phyloP scores from a whole-genome alignment of 192 early-diverging fungal genomes.

The Allomyces arbusculus region DNA sequence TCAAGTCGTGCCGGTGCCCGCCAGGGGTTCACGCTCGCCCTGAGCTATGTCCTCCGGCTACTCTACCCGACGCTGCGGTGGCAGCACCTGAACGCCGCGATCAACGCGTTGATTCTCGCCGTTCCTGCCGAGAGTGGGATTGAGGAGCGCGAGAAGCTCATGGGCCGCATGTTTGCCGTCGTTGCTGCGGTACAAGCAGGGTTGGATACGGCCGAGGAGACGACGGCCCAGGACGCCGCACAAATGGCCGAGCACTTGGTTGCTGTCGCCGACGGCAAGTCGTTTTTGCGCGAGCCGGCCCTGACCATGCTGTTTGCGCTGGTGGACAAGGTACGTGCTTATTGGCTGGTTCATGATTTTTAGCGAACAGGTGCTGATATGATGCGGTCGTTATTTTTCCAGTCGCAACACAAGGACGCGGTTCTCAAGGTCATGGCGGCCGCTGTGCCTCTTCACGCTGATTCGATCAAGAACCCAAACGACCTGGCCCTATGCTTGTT shows the following conservation, averaged over 20 bases:
- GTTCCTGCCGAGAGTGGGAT: conserved; percentile 6
- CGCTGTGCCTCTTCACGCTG: no score
- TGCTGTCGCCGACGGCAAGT: conserved; percentile 46
- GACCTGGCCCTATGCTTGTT: no score
- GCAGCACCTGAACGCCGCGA: conserved; percentile 14
- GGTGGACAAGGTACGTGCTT: no score
- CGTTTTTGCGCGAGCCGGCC: conserved; percentile 54
- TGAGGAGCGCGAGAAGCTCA: conserved; percentile 71
- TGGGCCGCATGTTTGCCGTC: conserved; percentile 79
- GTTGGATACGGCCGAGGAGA: conserved; percentile 35
- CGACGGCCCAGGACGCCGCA: conserved; percentile 47
- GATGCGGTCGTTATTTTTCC: conserved; percentile 17
- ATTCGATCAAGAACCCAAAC: no score
- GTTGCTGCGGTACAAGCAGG: conserved; percentile 64
- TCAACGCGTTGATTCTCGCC: neutral
- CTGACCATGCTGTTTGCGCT: no score
- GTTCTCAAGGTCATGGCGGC: no score
- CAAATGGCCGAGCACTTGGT: conserved; percentile 46
- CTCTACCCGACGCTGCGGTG: conserved; percentile 10
- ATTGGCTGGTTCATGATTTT: no score
- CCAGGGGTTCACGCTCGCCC: conserved; percentile 85
- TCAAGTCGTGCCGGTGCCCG: conserved; percentile 70
- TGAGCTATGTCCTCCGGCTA: conserved; percentile 48
- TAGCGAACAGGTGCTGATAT: conserved; percentile 42
- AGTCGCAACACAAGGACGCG: no score